Conservation (phyloP, 345 rosid species). For the Eucalyptus sideroxylon region DNA sequence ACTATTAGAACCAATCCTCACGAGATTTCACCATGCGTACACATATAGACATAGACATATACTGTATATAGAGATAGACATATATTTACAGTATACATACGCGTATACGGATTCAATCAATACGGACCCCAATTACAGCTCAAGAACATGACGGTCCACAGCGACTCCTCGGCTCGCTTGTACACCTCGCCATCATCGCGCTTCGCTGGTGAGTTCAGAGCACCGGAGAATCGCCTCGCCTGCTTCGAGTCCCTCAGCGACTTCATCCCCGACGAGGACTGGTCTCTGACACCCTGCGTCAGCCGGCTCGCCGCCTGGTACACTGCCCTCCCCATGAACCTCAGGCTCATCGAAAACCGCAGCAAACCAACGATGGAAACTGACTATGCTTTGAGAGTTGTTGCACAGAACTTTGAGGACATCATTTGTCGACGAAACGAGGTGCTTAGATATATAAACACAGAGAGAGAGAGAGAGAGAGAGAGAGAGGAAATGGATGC, state of each 20-base stretch:
- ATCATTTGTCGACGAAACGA: neutral
- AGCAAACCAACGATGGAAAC: neutral
- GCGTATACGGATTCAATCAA: neutral
- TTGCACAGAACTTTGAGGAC: neutral
- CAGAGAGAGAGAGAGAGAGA: neutral
- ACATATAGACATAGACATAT: neutral
- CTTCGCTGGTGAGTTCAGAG: constrained; percentile 22
- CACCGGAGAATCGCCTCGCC: constrained; percentile 25
- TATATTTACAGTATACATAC: neutral
- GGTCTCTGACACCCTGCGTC: constrained; percentile 42
- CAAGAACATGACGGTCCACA: constrained; percentile 66
- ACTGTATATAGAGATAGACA: neutral
- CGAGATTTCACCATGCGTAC: neutral
- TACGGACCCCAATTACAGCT: constrained; percentile 76
- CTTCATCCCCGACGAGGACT: neutral
- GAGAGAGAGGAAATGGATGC: neutral
- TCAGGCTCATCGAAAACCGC: constrained; percentile 4
- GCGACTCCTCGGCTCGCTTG: constrained; percentile 57
- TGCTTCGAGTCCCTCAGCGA: constrained; percentile 25
- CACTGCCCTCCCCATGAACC: constrained; percentile 15
- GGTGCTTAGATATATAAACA: neutral
- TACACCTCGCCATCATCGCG: constrained; percentile 3
- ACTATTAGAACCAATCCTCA: neutral
- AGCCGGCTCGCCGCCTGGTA: constrained; percentile 19
- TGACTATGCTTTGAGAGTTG: neutral